Percentiles rank a stretch among this genome's conserved stretches.
These are phyloP conservation scores for Thermothielavioides terrestris DNA, from an alignment of 495 filamentous ascomycete genomes.

Conservation along the genomic window DNA sequence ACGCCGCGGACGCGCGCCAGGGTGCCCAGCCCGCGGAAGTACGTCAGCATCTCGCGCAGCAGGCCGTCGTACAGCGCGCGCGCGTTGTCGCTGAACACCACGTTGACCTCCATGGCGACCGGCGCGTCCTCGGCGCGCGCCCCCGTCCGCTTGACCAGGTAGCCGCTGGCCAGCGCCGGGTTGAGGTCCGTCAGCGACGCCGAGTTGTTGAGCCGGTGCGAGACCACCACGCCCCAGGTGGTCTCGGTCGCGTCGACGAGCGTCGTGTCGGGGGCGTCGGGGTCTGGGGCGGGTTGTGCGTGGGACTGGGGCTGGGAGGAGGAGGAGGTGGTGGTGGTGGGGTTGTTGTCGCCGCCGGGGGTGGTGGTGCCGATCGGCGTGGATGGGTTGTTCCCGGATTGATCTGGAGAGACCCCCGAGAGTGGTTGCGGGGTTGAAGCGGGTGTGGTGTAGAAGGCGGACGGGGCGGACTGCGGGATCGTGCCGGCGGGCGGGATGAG, in stretches of 20 bases:
- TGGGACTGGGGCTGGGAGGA: conserved; percentile 8
- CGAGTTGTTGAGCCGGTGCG: conserved; percentile 62
- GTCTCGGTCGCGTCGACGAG: conserved; percentile 73
- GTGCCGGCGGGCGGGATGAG: conserved; percentile 47
- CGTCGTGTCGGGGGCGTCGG: conserved; percentile 62
- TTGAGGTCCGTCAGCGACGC: conserved; percentile 53
- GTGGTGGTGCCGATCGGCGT: conserved; percentile 47
- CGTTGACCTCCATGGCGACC: conserved; percentile 55
- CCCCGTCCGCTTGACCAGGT: conserved; percentile 68
- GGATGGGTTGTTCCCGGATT: conserved; percentile 39
- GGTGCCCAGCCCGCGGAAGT: conserved; percentile 66
- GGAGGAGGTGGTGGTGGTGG: conserved; percentile 1
- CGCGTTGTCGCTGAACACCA: conserved; percentile 49
- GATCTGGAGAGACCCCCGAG: conserved; percentile 47
- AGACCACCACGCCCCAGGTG: conserved; percentile 67
- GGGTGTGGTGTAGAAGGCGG: conserved; percentile 43
- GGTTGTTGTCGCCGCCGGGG: conserved; percentile 37
- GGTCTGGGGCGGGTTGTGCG: conserved; percentile 4
- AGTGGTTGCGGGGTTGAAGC: conserved; percentile 48
- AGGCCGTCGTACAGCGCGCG: conserved; percentile 47
- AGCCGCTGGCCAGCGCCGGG: conserved; percentile 60
- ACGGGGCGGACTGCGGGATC: conserved; percentile 31
- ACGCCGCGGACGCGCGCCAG: conserved; percentile 64
- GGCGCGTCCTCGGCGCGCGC: conserved; percentile 52
- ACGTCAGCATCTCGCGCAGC: conserved; percentile 61